Base-by-base conservation (phyloP, 1,139 yeast species). In the Yamadazyma pseudoaaseri region DNA sequence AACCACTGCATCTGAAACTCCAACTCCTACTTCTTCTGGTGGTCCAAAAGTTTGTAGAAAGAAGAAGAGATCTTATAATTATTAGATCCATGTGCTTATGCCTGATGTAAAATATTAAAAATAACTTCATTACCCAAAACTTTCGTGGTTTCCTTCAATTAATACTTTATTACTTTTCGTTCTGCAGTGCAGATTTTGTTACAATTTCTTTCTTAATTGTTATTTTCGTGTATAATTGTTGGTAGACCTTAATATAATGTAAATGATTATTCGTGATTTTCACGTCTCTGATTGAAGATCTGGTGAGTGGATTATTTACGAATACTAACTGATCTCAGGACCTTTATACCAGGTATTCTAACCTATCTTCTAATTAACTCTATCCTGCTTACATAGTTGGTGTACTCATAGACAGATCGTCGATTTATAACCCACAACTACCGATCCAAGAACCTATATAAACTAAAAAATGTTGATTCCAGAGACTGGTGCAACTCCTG, bases 41-140 rank as follows among this genome's bases (percentile, higher is more conserved):
- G 26, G 27, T 11, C 20, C 42, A 26, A 39, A 41, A 26, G 34
- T 35, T 20, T 47, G 51, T 32, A 45, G 46, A 39, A 45, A 44
- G 37, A 46, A 46, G 42, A 47, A 45, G 40, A 47, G 51, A 45
- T 45, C 51, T 20, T 43, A 42, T 34, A 36, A 45, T 37, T 42
- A 42, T 25, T 34, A 40, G 38, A 35, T 25, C 27, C 6, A n/a
- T 11, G 11, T 18, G 26, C 15, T 18, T 27, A 14, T 12, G 21
- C 15, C 13, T 17, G n/a, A 26, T 26, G 13, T 21, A 31, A 31
- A 17, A 15, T 14, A 18, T 17, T 12, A 18, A 30, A 31, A 34
- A 28, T 10, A 16, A n/a, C n/a, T n/a, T 33, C 30, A 41, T 27
- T 41, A 39, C 48, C 48, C 46, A 22, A n/a, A 28, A 33, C 27